Evolutionary conservation across 495 filamentous ascomycete genomes (phyloP), one percentile per base, ranked within the genome.

Genomic region (Cetradonia linearis): DNA sequence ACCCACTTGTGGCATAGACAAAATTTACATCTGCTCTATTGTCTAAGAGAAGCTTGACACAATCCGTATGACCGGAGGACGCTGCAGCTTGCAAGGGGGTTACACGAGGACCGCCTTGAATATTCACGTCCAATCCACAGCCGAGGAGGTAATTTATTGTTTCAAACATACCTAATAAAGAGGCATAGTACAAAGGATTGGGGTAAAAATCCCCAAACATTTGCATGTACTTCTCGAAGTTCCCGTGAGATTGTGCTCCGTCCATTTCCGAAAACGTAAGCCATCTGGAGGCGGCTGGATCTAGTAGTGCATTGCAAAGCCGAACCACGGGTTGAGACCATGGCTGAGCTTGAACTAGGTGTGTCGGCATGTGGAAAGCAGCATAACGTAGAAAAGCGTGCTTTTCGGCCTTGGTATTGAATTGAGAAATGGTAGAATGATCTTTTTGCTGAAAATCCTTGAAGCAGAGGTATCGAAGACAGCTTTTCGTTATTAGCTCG

Each of bases 21-120:
- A 52, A 4, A n/a, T 34, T 18, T 10, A 46, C 36, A 46, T 55
- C 31, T 2, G 70, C 71, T 28, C 65, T 66, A 25, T 60, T 34
- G 8, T 68, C 42, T 18, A 73, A 28, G 3, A 72, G 59, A n/a
- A 62, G 5, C 25, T 31, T 31, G 20, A 66, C 65, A 8, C 69
- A 63, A 8, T 59, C 65, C 25, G 52, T 46, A 63, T 65, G 58
- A 10, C 67, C 68, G 16, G 54, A 31, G 6, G 28, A 31, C 5
- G 70, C 67, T 40, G 70, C 70, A 33, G 63, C 56, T 6, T 38
- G 44, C 18, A 59, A 46, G 1, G 52, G 31, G n/a, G 33, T 38
- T 38, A 8, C 52, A 55, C 18, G 11, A 23, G 1, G 1, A 27
- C 40, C 56, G 16, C 36, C 56, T 8, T 0, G 11, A 30, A 37